Evolutionary conservation across 148 eudicot genomes (phyloP), one percentile per base, ranked within the genome.

Genomic region (Mesembryanthemum crystallinum): DNA sequence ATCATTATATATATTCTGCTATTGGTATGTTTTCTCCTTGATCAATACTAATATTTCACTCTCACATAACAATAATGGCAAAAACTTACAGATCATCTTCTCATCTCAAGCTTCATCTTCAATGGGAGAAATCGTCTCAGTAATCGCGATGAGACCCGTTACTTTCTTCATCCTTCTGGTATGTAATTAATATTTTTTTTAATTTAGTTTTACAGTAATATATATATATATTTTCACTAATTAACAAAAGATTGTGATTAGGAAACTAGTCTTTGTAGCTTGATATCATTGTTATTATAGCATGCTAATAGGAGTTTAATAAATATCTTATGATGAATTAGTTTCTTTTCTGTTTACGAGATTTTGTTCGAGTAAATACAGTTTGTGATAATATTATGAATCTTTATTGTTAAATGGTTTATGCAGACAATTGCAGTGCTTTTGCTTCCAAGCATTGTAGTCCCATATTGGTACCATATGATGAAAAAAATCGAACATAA

Each of bases 371-470:
- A 9, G 17, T 25, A 9, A 60, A 1, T 60, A 45, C 6, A 45
- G 49, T 28, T 52, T 49, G 25, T 29, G 6, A 21, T 21, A 25
- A 33, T 23, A 10, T 32, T 28, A 24, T 43, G 4, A 21, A 15
- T 76, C 69, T 13, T 64, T 24, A n/a, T 57, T 21, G 5, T 20
- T 66, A 39, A 20, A 12, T 55, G 14, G 1, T 69, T 64, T 32
- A 11, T 82, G 73, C 86, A 93, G 96, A 83, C 83, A 49, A 1
- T 89, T 66, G 64, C 43, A 23, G 80, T 85, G 66, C 67, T 92
- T 51, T 64, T 82, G 65, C 45, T 88, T 13, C 88, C 92, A 0
- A 62, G 83, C 67, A 76, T 85, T 28, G 51, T 84, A 29, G 69
- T 87, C 32, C 87, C 91, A 17, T 81, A 80, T 69, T 88, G 91